Base-by-base conservation (phyloP, 305 asterid species). In the Rubia tinctorum region DNA sequence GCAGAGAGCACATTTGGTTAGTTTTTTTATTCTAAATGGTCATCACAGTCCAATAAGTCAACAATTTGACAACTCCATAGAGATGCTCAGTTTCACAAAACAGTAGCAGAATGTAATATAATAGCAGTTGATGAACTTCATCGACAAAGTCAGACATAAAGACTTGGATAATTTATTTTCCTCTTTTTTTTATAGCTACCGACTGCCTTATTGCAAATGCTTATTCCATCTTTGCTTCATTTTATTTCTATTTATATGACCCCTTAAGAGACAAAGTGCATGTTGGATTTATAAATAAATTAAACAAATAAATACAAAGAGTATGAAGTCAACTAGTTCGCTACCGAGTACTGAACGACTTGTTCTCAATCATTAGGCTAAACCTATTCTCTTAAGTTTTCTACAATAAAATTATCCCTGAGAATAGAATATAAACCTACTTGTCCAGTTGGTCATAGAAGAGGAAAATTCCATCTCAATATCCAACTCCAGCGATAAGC, bases 1-100 rank as follows among this genome's bases (percentile, higher is more conserved):
- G 34, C 59, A 69, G 27, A 23, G 7, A 69, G 15, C 14, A 22
- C 22, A 3, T 34, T 30, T 69, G 15, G 27, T 68, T 25, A 15
- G 6, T 7, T 49, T 18, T 18, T 7, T n/a, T n/a, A 55, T 55
- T 27, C 66, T n/a, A 55, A 55, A 70, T 47, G 73, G 34, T 18
- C 14, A n/a, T 12, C 53, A 34, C 7, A 71, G 20, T 71, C 59
- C 44, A 27, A 69, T 53, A 71, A 70, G 5, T 34, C 73, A 71
- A 56, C 53, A 56, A 13, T 20, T 34, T 27, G 13, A 55, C 39
- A 25, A 40, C 74, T 56, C 60, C n/a, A 56, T 1, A 55, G 12
- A 23, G 53, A 71, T n/a, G 66, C 37, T 40, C 53, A 53, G 6
- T 30, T 49, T 27, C 73, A 49, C 7, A 34, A 30, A 27, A 51